Evolutionary conservation across 331 rosid genomes (phyloP), one percentile per base, ranked within the genome.

Genomic region (Spiraea crenata): DNA sequence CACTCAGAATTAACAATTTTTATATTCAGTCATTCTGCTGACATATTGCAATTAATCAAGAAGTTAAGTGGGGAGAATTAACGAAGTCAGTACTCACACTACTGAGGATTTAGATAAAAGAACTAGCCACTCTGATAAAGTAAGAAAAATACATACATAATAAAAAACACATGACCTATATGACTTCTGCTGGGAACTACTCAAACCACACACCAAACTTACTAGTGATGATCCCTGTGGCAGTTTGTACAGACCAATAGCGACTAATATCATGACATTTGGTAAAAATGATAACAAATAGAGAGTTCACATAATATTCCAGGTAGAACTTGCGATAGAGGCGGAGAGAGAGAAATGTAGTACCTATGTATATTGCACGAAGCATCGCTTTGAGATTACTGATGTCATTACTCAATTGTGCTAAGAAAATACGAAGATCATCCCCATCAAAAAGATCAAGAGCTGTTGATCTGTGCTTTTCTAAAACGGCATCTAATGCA

Each of bases 331-430:
- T 9, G 57, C 65, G 44, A 40, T 0, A 44, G 12, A 70, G 34
- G 25, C 19, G 5, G 67, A 25, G 57, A 57, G 60, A 78, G 15
- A 70, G 45, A n/a, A 54, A 39, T 61, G 14, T 0, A 12, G 15
- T 78, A 92, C 98, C 98, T 42, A 92, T 92, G 75, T 88, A 92
- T 82, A 92, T 92, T 47, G 98, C 98, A 50, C 93, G 96, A 75
- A 92, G 98, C 98, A 92, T 90, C 0, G 98, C 96, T 80, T 92
- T 92, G n/a, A 92, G 90, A 77, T 92, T 88, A 72, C 54, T 82
- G 74, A 89, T 84, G 81, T 95, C 99, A 6, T 85, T 57, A 55
- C 81, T 84, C 87, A 95, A 74, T 59, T 79, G 76, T 64, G 96
- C 85, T 70, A 90, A 78, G 87, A 92, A 92, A 82, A 68, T 75